A percentile compares a stretch with the other conserved stretches of the same genome.
phyloP scores from a whole-genome alignment of 1,139 yeast genomes.

The Geotrichum phurueaensis region DNA sequence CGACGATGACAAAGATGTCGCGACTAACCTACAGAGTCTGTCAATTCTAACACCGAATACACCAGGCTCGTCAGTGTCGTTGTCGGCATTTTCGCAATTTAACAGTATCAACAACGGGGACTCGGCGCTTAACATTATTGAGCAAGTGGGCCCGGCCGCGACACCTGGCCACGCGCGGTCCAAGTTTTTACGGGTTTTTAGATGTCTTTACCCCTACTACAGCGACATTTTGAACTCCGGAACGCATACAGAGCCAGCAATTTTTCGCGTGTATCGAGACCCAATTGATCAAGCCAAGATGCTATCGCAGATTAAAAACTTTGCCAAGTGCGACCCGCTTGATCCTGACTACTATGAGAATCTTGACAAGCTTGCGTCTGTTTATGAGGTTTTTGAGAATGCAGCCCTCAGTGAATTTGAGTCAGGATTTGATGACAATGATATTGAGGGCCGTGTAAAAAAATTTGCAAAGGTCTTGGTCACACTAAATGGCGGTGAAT shows the following conservation, averaged over 20 bases:
- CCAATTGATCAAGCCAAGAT: constrained; percentile 33
- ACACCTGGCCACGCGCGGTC: constrained; percentile 20
- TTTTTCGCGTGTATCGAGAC: constrained; percentile 25
- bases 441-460: constrained; percentile 39
- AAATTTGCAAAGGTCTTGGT: constrained; percentile 35
- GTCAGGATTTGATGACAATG: constrained; percentile 46
- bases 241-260: constrained; percentile 25
- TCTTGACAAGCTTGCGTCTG: constrained; percentile 47
- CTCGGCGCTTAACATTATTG: constrained; percentile 9
- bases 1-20: neutral
- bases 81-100: neutral
- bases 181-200: constrained; percentile 23
- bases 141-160: neutral
- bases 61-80: neutral
- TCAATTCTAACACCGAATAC: constrained; percentile 1
- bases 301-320: constrained; percentile 26
- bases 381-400: constrained; percentile 67
- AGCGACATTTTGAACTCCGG: constrained; percentile 26
- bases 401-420: constrained; percentile 71
- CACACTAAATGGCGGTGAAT: constrained; percentile 38
- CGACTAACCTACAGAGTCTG: neutral
- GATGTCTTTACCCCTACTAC: constrained; percentile 27
- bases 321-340: constrained; percentile 40
- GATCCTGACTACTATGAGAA: constrained; percentile 37
- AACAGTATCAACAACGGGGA: neutral